Percentiles rank a stretch among this genome's conserved stretches.
phyloP scores from a whole-genome alignment of 2,329 filamentous ascomycete genomes.

The Sarocladium brachiariae region DNA sequence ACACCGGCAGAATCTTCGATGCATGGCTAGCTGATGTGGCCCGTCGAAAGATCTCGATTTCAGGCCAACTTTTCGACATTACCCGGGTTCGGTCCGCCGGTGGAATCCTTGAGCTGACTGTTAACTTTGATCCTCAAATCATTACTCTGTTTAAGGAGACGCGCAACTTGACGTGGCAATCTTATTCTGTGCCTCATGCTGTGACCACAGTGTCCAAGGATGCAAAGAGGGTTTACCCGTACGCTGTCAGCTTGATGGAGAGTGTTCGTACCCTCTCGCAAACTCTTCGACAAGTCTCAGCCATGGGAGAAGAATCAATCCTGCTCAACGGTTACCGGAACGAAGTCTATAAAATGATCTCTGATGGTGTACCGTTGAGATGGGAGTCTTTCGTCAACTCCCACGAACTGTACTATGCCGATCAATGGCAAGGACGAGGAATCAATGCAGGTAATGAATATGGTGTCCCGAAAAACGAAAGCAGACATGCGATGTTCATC shows the following conservation, averaged over 20 bases:
- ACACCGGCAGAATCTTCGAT: conserved; percentile 89
- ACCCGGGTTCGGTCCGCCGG: conserved; percentile 82
- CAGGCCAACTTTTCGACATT: conserved; percentile 87
- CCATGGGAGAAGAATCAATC: conserved; percentile 82
- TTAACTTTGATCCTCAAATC: conserved; percentile 96
- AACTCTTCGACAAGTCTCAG: conserved; percentile 73
- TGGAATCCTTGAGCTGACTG: conserved; percentile 77
- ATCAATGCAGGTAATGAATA: conserved; percentile 33
- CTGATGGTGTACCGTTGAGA: conserved; percentile 80
- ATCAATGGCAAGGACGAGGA: conserved; percentile 38
- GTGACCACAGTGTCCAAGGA: conserved; percentile 97
- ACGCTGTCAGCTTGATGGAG: conserved; percentile 97
- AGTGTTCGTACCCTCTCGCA: conserved; percentile 91
- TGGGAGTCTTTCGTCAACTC: conserved; percentile 99
- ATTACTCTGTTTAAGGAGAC: conserved; percentile 99
- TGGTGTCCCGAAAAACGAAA: conserved; percentile 56
- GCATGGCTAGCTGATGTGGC: conserved; percentile 91
- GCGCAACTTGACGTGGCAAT: conserved; percentile 89
- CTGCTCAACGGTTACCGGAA: conserved; percentile 88
- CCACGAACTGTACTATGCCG: conserved; percentile 73
- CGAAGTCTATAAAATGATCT: conserved; percentile 75
- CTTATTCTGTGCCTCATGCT: conserved; percentile 86
- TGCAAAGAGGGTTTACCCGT: conserved; percentile 97
- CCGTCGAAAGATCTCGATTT: conserved; percentile 81
- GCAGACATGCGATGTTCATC: conserved; percentile 94